A percentile compares a stretch with the other conserved stretches of the same genome.
Conservation (phyloP, 495 filamentous ascomycete genomes). For the Collariella sp. region DNA sequence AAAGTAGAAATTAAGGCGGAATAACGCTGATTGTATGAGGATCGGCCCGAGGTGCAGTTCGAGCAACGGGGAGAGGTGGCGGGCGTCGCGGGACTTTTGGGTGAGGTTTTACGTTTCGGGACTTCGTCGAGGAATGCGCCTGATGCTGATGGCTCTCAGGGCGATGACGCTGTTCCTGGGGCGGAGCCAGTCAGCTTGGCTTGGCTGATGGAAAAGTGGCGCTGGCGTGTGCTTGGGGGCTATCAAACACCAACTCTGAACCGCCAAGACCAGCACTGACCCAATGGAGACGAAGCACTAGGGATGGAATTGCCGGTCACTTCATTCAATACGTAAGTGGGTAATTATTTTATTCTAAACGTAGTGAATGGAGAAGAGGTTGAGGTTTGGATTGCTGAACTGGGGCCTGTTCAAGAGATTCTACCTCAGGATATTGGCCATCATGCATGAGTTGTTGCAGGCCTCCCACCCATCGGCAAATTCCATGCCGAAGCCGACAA, state of each 20-base stretch:
- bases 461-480: too few species aligned
- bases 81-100: neutral
- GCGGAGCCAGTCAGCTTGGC: constrained; percentile 15
- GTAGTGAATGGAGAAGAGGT: too few species aligned
- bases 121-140: constrained; percentile 9
- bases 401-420: too few species aligned
- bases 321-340: too few species aligned
- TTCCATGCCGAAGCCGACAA: too few species aligned
- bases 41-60: neutral
- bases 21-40: neutral
- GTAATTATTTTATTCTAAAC: too few species aligned
- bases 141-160: constrained; percentile 9
- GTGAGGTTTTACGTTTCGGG: neutral
- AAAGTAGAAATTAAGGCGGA: neutral
- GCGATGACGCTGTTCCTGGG: constrained; percentile 21
- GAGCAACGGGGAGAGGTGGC: neutral
- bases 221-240: too few species aligned
- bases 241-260: neutral
- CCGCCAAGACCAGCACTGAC: neutral
- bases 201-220: constrained; percentile 24
- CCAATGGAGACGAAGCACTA: neutral
- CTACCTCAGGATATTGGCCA: too few species aligned
- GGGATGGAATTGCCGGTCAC: neutral
- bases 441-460: too few species aligned
- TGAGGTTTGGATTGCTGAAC: too few species aligned